Percentiles rank a stretch among this genome's conserved stretches.
Evolutionary conservation across 257 asterid species (phyloP).

Genomic region (Jaltomata sinuosa): DNA sequence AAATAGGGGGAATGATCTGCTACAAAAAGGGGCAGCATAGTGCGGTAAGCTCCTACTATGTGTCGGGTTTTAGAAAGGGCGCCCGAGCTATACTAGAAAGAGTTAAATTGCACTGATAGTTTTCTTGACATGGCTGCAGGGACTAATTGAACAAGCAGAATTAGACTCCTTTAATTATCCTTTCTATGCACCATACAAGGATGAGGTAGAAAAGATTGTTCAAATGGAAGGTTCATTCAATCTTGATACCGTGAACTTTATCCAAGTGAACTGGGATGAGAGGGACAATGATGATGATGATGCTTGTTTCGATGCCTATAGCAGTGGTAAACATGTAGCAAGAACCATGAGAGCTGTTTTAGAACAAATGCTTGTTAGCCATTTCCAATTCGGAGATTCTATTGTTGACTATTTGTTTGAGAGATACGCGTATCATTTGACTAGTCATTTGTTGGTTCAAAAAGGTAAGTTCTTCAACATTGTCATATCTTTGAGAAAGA

Average conservation of each 20-base stretch:
- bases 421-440: not conserved
- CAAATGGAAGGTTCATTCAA: too few relatives aligned
- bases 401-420: not conserved
- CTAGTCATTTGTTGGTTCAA: not conserved
- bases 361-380: not conserved
- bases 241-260: too few relatives aligned
- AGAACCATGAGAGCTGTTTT: too few relatives aligned
- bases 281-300: too few relatives aligned
- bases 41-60: not conserved
- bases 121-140: not conserved
- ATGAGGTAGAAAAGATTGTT: too few relatives aligned
- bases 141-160: constrained; percentile 9
- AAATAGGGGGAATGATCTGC: not conserved
- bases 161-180: not conserved
- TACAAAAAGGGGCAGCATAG: not conserved
- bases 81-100: too few relatives aligned
- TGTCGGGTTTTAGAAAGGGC: too few relatives aligned
- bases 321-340: too few relatives aligned
- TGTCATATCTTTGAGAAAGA: too few relatives aligned
- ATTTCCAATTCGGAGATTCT: not conserved
- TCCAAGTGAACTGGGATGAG: too few relatives aligned
- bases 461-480: not conserved
- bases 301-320: too few relatives aligned
- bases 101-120: not conserved
- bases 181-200: too few relatives aligned